Evolutionary conservation across 2,329 filamentous ascomycete species (phyloP).

Genomic region (Mollisiaceae sp.): DNA sequence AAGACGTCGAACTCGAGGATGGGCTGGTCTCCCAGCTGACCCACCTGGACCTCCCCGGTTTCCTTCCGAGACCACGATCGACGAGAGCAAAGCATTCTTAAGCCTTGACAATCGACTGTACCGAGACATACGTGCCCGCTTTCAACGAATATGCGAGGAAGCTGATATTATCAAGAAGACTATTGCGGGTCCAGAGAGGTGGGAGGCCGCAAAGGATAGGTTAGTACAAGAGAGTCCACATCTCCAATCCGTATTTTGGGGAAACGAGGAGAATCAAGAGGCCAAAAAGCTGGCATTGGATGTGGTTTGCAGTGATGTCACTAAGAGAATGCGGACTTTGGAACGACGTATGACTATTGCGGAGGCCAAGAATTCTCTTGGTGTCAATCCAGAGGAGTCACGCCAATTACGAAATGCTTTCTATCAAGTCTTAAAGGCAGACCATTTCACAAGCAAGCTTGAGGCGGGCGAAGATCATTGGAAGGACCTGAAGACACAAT

Average conservation of each 20-base stretch:
- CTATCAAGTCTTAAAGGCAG: conserved; percentile 66
- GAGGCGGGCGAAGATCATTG: conserved; percentile 74
- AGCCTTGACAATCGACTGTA: conserved; percentile 68
- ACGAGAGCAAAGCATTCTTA: conserved; percentile 75
- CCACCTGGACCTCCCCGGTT: conserved; percentile 73
- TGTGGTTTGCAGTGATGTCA: conserved; percentile 80
- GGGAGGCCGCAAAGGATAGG: conserved; percentile 72
- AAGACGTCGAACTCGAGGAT: conserved; percentile 70
- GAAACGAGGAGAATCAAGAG: conserved; percentile 61
- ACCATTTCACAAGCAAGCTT: conserved; percentile 74
- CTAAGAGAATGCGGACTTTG: conserved; percentile 74
- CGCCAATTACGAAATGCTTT: conserved; percentile 70
- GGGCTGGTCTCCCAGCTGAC: conserved; percentile 70
- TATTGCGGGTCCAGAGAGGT: conserved; percentile 71
- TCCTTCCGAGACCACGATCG: conserved; percentile 81
- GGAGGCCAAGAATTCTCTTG: conserved; percentile 74
- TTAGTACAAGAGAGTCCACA: conserved; percentile 69
- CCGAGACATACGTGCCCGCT: conserved; percentile 66
- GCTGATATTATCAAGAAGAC: conserved; percentile 77
- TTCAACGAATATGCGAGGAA: conserved; percentile 72
- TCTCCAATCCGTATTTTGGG: conserved; percentile 65
- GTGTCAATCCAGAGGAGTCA: conserved; percentile 70
- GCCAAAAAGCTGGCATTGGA: conserved; percentile 74
- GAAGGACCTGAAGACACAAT: conserved; percentile 70
- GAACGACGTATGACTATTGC: conserved; percentile 72